Percentiles rank a stretch among this genome's conserved stretches.
Conservation (phyloP, 371 early-diverging fungal species). For the Syncephalastrum sp. region DNA sequence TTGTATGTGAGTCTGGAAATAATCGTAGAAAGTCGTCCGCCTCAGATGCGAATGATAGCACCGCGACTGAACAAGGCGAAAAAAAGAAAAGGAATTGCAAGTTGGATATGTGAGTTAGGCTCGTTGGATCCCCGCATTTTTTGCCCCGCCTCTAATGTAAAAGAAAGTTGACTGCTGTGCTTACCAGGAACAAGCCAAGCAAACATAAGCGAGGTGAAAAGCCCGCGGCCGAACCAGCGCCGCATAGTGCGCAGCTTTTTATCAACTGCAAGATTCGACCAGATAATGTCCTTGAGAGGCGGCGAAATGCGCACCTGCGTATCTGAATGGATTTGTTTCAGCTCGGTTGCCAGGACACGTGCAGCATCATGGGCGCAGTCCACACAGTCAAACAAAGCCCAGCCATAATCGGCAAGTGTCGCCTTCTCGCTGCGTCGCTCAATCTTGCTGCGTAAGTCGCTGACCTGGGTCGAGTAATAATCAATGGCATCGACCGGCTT, state of each 20-base stretch:
- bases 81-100: background rate
- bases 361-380: no score
- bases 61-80: constrained; percentile 25
- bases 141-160: no score
- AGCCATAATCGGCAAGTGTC: no score
- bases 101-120: no score
- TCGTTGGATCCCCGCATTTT: no score
- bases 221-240: constrained; percentile 48
- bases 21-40: constrained; percentile 54
- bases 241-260: constrained; percentile 45
- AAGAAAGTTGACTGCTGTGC: background rate
- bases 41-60: constrained; percentile 56
- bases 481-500: constrained; percentile 50
- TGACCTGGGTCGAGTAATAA: constrained; percentile 61
- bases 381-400: no score
- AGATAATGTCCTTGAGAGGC: constrained; percentile 73
- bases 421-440: constrained; percentile 41
- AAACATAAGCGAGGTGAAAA: constrained; percentile 58
- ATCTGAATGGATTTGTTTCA: no score
- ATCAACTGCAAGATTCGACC: constrained; percentile 70
- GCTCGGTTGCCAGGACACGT: no score
- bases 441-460: constrained; percentile 61
- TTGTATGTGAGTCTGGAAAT: constrained; percentile 41
- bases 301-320: constrained; percentile 40
- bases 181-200: constrained; percentile 58